Conservation (phyloP, 495 filamentous ascomycete genomes). For the Entonaema liquescens region DNA sequence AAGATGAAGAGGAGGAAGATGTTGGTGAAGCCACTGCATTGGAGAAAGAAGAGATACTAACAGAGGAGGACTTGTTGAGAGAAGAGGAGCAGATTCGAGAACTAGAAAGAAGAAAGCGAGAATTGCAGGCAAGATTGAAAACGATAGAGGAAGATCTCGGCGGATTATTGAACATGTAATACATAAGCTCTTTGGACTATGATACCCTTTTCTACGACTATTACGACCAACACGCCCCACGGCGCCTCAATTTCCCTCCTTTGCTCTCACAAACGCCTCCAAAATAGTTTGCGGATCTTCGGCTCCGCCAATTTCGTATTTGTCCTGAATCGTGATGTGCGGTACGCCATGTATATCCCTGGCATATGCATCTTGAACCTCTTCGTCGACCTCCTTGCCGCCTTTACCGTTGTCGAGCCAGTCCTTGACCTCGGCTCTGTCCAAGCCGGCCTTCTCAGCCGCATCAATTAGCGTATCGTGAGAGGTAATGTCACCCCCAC, state of each 20-base stretch:
- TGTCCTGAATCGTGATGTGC: conserved; percentile 71
- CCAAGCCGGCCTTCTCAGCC: conserved; percentile 69
- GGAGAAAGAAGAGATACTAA: conserved; percentile 60
- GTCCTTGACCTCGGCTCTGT: conserved; percentile 64
- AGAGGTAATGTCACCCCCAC: conserved; percentile 78
- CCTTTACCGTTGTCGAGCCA: conserved; percentile 70
- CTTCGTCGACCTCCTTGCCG: conserved; percentile 72
- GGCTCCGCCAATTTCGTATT: conserved; percentile 69
- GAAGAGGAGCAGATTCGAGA: conserved; percentile 83
- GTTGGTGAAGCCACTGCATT: conserved; percentile 50
- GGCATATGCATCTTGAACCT: conserved; percentile 61
- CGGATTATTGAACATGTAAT: conserved; percentile 61
- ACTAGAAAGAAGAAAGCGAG: conserved; percentile 78
- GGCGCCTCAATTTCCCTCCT: conserved; percentile 38
- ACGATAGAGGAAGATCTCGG: conserved; percentile 84
- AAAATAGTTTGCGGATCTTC: conserved; percentile 66
- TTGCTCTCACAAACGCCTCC: conserved; percentile 60
- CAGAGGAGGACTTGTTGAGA: conserved; percentile 75
- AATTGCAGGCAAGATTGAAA: conserved; percentile 77
- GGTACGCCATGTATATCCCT: conserved; percentile 74
- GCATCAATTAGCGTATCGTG: conserved; percentile 66
- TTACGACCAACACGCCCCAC: neutral
- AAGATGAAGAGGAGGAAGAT: conserved; percentile 56
- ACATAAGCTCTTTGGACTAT: conserved; percentile 10
- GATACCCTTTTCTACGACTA: conserved; percentile 30